A percentile compares a stretch with the other conserved stretches of the same genome.
phyloP scores from a whole-genome alignment of 2,329 filamentous ascomycete species.

The Ophiostoma populinum region DNA sequence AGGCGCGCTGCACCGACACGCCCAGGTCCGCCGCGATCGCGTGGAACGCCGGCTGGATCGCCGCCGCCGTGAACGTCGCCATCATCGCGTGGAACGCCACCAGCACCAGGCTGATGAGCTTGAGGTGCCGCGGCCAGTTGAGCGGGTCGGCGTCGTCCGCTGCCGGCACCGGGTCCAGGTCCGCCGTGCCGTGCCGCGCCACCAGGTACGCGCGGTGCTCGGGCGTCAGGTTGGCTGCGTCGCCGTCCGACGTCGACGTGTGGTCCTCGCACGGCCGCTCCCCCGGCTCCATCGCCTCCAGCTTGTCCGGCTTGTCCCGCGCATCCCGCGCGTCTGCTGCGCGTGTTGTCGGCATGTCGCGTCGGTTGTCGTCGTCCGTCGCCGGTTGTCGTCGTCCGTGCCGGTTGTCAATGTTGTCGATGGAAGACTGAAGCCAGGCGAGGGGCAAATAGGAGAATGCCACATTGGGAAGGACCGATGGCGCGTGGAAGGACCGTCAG shows the following conservation, averaged over 20 bases:
- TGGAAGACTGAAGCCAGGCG: too few species aligned
- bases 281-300: too few species aligned
- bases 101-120: slow-evolving; percentile 31
- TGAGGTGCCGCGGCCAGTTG: slow-evolving; percentile 14
- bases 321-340: too few species aligned
- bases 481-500: too few species aligned
- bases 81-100: slow-evolving; percentile 41
- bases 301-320: too few species aligned
- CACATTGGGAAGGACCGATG: too few species aligned
- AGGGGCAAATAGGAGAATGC: too few species aligned
- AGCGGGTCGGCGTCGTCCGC: slow-evolving; percentile 6
- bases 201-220: slow-evolving; percentile 7
- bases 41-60: slow-evolving; percentile 36
- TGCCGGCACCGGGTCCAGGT: slow-evolving; percentile 6
- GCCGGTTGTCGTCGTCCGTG: too few species aligned
- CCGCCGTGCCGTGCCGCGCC: slow-evolving; percentile 3
- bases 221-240: slow-evolving; percentile 1
- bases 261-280: too few species aligned
- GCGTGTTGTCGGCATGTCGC: too few species aligned
- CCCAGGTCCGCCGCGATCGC: slow-evolving; percentile 32
- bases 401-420: too few species aligned
- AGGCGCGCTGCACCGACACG: slow-evolving; percentile 28
- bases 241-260: neutral
- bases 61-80: slow-evolving; percentile 35
- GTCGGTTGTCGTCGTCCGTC: too few species aligned